These are phyloP conservation scores for Penicillium lividum DNA, from an alignment of 495 filamentous ascomycete genomes.

Conservation along the genomic window DNA sequence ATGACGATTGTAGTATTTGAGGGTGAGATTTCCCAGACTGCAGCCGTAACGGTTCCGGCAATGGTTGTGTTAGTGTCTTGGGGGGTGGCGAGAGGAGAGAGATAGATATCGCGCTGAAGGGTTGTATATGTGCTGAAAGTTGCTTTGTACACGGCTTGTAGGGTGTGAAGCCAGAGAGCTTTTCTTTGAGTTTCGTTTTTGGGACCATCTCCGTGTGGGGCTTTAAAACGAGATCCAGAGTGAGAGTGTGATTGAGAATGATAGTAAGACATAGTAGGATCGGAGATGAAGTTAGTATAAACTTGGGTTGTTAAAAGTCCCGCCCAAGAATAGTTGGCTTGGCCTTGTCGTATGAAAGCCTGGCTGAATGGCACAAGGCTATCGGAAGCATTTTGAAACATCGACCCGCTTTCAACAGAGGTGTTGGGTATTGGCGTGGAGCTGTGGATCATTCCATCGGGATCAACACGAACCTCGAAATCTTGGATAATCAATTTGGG, in stretches of 20 bases:
- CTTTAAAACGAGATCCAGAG: neutral
- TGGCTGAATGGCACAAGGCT: slow-evolving; percentile 18
- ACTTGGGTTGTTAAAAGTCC: neutral
- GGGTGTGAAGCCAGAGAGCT: neutral
- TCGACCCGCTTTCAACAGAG: slow-evolving; percentile 8
- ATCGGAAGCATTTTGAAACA: slow-evolving; percentile 21
- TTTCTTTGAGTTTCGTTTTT: neutral
- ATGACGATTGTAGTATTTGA: slow-evolving; percentile 21
- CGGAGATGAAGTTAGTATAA: neutral
- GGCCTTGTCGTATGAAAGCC: slow-evolving; percentile 2
- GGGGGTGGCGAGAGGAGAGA: neutral
- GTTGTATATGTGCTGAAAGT: slow-evolving; percentile 24
- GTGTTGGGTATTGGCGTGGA: slow-evolving; percentile 11
- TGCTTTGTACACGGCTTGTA: slow-evolving; percentile 16
- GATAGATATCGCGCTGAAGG: slow-evolving; percentile 15
- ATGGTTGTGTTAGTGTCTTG: neutral
- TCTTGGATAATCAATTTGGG: slow-evolving; percentile 18
- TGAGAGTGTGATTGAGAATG: neutral
- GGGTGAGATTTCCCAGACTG: slow-evolving; percentile 19
- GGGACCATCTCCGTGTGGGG: neutral
- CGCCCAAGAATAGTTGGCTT: neutral
- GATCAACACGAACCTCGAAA: slow-evolving; percentile 18
- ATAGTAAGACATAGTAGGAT: neutral
- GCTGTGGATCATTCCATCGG: slow-evolving; percentile 11
- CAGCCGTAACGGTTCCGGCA: neutral